These are phyloP conservation scores for Nadsonia fulvescens DNA, from an alignment of 805 yeast species.

Conservation along the genomic window DNA sequence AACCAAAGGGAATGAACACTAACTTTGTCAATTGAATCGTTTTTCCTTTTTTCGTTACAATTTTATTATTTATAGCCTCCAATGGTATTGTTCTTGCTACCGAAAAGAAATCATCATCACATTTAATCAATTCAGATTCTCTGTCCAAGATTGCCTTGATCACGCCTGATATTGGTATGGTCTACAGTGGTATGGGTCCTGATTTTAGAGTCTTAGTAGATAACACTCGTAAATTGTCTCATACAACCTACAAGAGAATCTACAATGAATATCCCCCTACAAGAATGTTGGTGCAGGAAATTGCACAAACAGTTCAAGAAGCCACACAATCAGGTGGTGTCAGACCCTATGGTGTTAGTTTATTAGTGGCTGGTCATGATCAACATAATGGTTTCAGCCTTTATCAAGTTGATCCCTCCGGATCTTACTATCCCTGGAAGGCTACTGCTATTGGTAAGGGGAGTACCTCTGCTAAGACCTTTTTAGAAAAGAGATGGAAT, in stretches of 20 bases:
- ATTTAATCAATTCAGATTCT: slow-evolving; percentile 56
- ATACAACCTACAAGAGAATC: slow-evolving; percentile 77
- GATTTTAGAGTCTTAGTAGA: slow-evolving; percentile 91
- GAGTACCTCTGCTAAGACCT: slow-evolving; percentile 89
- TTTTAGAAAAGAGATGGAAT: slow-evolving; percentile 95
- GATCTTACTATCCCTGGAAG: slow-evolving; percentile 97
- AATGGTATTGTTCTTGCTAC: slow-evolving; percentile 96
- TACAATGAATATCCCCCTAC: slow-evolving; percentile 97
- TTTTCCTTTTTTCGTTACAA: neutral
- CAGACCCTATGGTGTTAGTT: slow-evolving; percentile 94
- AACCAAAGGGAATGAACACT: too few species aligned
- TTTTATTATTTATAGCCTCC: slow-evolving; percentile 35
- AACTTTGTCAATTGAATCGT: too few species aligned
- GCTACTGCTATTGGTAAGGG: slow-evolving; percentile 98
- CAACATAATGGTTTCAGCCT: slow-evolving; percentile 57
- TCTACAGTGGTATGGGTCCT: slow-evolving; percentile 98
- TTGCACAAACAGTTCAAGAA: slow-evolving; percentile 94
- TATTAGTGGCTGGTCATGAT: slow-evolving; percentile 88
- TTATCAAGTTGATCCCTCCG: slow-evolving; percentile 96
- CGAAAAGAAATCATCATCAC: slow-evolving; percentile 74
- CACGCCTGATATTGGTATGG: slow-evolving; percentile 93
- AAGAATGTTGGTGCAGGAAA: slow-evolving; percentile 77
- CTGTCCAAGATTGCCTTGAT: slow-evolving; percentile 62
- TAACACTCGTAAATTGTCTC: slow-evolving; percentile 83
- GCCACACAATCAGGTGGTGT: slow-evolving; percentile 98